Percentiles rank a stretch among this genome's conserved stretches.
Evolutionary conservation across 1,139 yeast genomes (phyloP).

Genomic region (Blastobotrys ciferrii): DNA sequence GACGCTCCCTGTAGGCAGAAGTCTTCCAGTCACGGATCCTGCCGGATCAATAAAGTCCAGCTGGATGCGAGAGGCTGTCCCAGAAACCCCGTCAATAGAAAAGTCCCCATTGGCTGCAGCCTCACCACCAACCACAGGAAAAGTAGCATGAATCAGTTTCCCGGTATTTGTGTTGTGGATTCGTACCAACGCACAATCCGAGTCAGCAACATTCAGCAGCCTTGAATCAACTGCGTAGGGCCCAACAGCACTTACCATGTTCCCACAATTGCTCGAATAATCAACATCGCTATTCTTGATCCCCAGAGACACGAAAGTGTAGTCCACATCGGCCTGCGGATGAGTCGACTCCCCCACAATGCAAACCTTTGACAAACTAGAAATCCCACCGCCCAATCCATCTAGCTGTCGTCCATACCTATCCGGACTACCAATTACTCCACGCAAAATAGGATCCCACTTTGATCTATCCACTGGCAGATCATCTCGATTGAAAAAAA

Average conservation of each 20-base stretch:
- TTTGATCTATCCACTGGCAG: neutral
- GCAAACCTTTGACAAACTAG: neutral
- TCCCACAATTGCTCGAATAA: slow-evolving; percentile 5
- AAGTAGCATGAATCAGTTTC: slow-evolving; percentile 2
- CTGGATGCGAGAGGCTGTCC: neutral
- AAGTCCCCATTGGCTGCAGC: neutral
- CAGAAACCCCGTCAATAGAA: slow-evolving; percentile 2
- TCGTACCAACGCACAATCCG: neutral
- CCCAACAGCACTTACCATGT: slow-evolving; percentile 5
- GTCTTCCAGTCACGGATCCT: neutral
- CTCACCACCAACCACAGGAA: slow-evolving; percentile 1
- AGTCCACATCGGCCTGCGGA: slow-evolving; percentile 2
- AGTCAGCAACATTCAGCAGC: neutral
- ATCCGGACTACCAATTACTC: neutral
- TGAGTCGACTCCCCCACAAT: slow-evolving; percentile 1
- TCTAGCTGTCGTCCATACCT: slow-evolving; percentile 2
- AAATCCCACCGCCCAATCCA: slow-evolving; percentile 3
- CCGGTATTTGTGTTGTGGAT: slow-evolving; percentile 4
- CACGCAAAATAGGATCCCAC: slow-evolving; percentile 1
- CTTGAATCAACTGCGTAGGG: neutral
- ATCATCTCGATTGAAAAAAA: neutral
- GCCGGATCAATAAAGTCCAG: slow-evolving; percentile 2
- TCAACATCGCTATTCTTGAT: neutral
- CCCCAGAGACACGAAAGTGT: neutral
- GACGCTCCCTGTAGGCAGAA: neutral